Evolutionary conservation across 768 basidiomycete species (phyloP), one percentile per base, ranked within the genome.

Genomic region (Lactarius sp.): DNA sequence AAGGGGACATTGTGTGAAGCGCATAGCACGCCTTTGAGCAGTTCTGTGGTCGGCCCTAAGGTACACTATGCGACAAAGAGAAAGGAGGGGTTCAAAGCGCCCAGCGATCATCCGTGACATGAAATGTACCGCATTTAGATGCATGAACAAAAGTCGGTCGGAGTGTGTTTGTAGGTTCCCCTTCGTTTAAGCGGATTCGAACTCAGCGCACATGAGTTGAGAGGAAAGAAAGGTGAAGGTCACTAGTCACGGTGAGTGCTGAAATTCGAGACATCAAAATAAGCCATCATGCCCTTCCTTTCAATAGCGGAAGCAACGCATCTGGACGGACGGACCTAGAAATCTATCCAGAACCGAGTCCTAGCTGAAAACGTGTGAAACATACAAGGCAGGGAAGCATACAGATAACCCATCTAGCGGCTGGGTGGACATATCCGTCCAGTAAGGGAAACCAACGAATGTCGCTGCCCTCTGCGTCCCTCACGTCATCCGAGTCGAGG

Each of bases 141-240:
- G 51, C 10, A 20, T 16, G 50, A 4, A 42, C 33, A 42, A 63
- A 64, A 52, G 62, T 22, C 56, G 57, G 41, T 22, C 56, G 57
- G 41, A 44, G 36, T 37, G 36, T 31, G 4, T 34, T 6, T 12
- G 42, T 36, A 22, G 22, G 34, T 18, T 22, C 16, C 44, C 57
- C 52, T 59, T 47, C 41, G 6, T 53, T 39, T 9, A 22, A 44
- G 37, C 9, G 46, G 31, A 50, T 64, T 64, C 22, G 47, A 64
- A 59, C 62, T 64, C 62, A 64, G 62, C 58, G 57, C 46, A 39
- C 27, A 53, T 46, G 44, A 49, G 56, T 31, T 27, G 6, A 46
- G 42, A 3, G 37, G 42, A 49, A 39, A 14, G 31, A 56, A 36
- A 22, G 27, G 20, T n/a, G 42, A 12, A 27, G 27, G 42, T 27